Conservation (phyloP, 1,139 yeast species). For the Yamadazyma atmosphaerica region DNA sequence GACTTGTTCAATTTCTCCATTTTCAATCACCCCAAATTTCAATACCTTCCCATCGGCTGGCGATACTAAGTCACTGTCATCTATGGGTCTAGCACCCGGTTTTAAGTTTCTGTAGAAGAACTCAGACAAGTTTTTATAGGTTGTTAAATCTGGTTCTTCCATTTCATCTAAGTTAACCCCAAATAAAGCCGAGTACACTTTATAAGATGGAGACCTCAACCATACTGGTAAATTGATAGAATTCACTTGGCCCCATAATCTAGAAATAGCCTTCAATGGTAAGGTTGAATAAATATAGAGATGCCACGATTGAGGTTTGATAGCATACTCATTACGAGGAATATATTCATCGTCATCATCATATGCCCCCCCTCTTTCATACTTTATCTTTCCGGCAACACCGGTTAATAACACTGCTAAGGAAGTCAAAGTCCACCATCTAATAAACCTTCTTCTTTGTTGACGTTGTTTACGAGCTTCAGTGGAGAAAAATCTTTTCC, state of each 20-base stretch:
- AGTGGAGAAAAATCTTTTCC: constrained; percentile 42
- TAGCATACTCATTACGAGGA: constrained; percentile 40
- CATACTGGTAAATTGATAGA: constrained; percentile 82
- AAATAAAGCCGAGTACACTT: constrained; percentile 73
- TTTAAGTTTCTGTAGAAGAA: constrained; percentile 84
- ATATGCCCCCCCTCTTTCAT: constrained; percentile 30
- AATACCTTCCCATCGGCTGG: constrained; percentile 95
- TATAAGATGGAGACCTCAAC: constrained; percentile 82
- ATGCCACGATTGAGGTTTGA: constrained; percentile 78
- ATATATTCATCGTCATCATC: constrained; percentile 30
- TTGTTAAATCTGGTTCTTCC: constrained; percentile 73
- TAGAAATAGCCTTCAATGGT: constrained; percentile 87
- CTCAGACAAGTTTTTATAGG: constrained; percentile 80
- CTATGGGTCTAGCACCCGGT: constrained; percentile 81
- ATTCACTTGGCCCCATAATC: constrained; percentile 93
- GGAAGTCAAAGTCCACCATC: constrained; percentile 72
- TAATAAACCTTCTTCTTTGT: constrained; percentile 52
- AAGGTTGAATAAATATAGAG: constrained; percentile 85
- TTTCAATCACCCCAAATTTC: constrained; percentile 79
- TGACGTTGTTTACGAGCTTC: constrained; percentile 46
- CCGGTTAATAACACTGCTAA: constrained; percentile 66
- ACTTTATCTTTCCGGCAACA: constrained; percentile 54
- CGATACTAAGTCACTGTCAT: constrained; percentile 67
- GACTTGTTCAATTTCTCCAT: constrained; percentile 92
- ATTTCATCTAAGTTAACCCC: constrained; percentile 91